Evolutionary conservation across 495 filamentous ascomycete species (phyloP).

Genomic region (Daldinia vernicosa): DNA sequence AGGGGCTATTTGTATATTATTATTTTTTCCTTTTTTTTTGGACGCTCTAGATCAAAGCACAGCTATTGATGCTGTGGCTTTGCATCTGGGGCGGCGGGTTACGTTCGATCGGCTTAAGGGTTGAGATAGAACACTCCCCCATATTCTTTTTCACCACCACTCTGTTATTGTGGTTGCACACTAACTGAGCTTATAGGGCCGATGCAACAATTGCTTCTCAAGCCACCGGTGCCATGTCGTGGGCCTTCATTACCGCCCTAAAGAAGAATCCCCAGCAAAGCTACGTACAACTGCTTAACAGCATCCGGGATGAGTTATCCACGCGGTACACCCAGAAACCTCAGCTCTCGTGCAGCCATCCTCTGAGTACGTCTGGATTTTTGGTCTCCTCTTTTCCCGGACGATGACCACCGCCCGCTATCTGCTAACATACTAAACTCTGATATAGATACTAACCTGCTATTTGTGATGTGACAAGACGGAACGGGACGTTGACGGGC

Average conservation of each 20-base stretch:
- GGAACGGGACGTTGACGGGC: conserved; percentile 8
- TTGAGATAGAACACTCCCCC: neutral
- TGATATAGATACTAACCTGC: conserved; percentile 57
- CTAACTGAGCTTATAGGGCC: conserved; percentile 54
- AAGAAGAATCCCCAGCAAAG: conserved; percentile 99
- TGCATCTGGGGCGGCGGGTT: conserved; percentile 64
- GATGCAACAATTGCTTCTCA: conserved; percentile 76
- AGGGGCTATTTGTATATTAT: conserved; percentile 29
- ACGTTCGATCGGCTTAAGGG: conserved; percentile 55
- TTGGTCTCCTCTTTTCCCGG: conserved; percentile 22
- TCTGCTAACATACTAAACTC: conserved; percentile 31
- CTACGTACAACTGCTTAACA: conserved; percentile 94
- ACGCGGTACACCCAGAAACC: conserved; percentile 95
- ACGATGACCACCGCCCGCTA: conserved; percentile 22
- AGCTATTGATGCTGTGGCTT: conserved; percentile 49
- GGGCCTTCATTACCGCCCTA: conserved; percentile 91
- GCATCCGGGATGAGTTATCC: conserved; percentile 89
- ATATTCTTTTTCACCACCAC: neutral
- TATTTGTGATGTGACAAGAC: conserved; percentile 60
- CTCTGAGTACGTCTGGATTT: conserved; percentile 75
- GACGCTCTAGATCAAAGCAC: conserved; percentile 54
- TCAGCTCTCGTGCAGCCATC: conserved; percentile 95
- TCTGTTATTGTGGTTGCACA: neutral
- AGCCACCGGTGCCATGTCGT: conserved; percentile 97
- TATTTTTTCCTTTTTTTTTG: conserved; percentile 35